Evolutionary conservation across 495 filamentous ascomycete genomes (phyloP).

Genomic region (Aspergillus conjunctus): DNA sequence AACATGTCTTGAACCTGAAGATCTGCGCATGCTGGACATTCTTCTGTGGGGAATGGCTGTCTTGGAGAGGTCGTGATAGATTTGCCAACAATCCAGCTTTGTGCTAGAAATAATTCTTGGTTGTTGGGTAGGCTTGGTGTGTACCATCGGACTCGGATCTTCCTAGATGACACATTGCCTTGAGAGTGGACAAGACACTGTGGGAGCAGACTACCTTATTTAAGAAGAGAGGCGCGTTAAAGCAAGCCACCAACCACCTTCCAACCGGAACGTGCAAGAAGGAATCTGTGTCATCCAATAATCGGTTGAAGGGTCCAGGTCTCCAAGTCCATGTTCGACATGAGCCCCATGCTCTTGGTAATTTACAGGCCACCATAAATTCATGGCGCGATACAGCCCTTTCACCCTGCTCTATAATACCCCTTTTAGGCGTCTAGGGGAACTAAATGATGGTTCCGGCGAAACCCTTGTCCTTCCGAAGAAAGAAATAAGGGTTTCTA

Average conservation of each 20-base stretch:
- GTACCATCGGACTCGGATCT: neutral
- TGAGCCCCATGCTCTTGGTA: neutral
- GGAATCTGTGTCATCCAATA: neutral
- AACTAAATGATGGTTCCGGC: conserved; percentile 3
- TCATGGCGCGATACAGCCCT: neutral
- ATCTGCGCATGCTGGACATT: conserved; percentile 1
- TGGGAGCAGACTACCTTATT: neutral
- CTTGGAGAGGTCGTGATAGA: neutral
- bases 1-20: neutral
- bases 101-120: neutral
- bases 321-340: neutral
- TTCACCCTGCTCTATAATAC: neutral
- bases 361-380: conserved; percentile 10
- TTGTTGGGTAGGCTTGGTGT: neutral
- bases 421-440: neutral
- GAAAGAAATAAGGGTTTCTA: neutral
- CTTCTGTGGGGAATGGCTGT: neutral
- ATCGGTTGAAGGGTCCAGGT: neutral
- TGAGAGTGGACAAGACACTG: neutral
- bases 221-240: neutral
- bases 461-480: neutral
- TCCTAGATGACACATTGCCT: neutral
- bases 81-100: neutral
- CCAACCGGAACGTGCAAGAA: neutral
- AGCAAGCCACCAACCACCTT: neutral